Conservation (phyloP, 768 basidiomycete genomes). For the Amanita jacksonii region DNA sequence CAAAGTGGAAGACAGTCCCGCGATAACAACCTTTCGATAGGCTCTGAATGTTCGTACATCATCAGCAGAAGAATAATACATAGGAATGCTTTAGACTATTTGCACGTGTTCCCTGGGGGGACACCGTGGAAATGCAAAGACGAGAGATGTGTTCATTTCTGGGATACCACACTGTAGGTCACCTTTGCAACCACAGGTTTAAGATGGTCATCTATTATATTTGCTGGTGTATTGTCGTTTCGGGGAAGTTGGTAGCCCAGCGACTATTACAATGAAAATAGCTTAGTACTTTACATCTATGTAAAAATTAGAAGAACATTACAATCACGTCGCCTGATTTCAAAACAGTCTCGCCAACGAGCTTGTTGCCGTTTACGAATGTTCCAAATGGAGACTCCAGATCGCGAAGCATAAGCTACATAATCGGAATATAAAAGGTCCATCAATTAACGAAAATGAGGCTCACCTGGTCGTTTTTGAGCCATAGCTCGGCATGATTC, state of each 20-base stretch:
- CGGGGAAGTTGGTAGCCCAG: slow-evolving; percentile 29
- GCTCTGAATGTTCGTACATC: no score
- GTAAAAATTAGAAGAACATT: slow-evolving; percentile 12
- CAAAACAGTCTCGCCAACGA: slow-evolving; percentile 25
- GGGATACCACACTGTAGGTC: slow-evolving; percentile 10
- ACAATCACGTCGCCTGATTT: slow-evolving; percentile 37
- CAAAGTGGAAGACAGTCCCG: no score
- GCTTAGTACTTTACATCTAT: slow-evolving; percentile 9
- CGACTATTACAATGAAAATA: slow-evolving; percentile 5
- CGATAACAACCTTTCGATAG: no score
- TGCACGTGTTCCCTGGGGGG: no score
- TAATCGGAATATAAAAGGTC: slow-evolving; percentile 1
- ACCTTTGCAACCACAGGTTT: slow-evolving; percentile 34
- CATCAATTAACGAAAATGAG: not conserved
- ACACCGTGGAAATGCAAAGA: not conserved
- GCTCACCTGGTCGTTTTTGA: slow-evolving; percentile 30
- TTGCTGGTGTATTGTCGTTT: slow-evolving; percentile 27
- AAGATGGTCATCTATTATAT: slow-evolving; percentile 35
- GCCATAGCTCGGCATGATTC: slow-evolving; percentile 39
- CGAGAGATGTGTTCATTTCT: not conserved
- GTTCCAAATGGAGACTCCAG: slow-evolving; percentile 38
- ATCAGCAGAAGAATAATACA: no score
- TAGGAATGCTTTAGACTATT: no score
- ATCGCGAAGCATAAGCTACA: slow-evolving; percentile 38
- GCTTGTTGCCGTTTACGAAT: slow-evolving; percentile 33